Evolutionary conservation across 31 red algal genomes (phyloP).

Genomic region (Asparagopsis taxiformis): DNA sequence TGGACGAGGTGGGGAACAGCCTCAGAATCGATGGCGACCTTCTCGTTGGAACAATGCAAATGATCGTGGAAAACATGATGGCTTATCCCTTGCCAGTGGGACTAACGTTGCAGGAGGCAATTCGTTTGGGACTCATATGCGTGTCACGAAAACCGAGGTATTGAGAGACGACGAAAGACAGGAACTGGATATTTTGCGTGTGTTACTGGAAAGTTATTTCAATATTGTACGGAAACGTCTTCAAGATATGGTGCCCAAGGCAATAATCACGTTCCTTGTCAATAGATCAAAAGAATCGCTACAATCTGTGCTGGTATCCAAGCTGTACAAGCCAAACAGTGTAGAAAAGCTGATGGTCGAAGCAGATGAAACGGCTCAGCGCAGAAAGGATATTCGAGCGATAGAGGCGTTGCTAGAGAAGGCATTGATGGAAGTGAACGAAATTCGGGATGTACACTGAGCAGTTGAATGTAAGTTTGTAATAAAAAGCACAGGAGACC

Average conservation of each 20-base stretch:
- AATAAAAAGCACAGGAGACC: neutral
- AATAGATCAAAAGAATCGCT: conserved; percentile 61
- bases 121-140: conserved; percentile 12
- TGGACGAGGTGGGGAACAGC: conserved; percentile 13
- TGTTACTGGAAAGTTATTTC: conserved; percentile 92
- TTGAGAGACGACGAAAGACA: conserved; percentile 79
- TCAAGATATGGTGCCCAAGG: conserved; percentile 94
- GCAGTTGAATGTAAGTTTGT: neutral
- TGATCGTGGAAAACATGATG: conserved; percentile 12
- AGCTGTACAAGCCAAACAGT: conserved; percentile 81
- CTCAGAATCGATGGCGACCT: conserved; percentile 5
- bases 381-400: conserved; percentile 52
- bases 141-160: conserved; percentile 28
- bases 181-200: conserved; percentile 84
- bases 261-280: conserved; percentile 96
- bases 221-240: conserved; percentile 87
- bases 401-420: conserved; percentile 50
- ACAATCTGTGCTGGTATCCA: conserved; percentile 76
- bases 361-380: conserved; percentile 52
- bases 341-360: conserved; percentile 82
- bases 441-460: conserved; percentile 76
- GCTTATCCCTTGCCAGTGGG: conserved; percentile 17
- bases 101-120: neutral
- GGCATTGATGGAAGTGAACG: conserved; percentile 58
- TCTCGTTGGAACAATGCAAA: neutral